Evolutionary conservation across 306 rosid genomes (phyloP).

Genomic region (Luffa acutangula): DNA sequence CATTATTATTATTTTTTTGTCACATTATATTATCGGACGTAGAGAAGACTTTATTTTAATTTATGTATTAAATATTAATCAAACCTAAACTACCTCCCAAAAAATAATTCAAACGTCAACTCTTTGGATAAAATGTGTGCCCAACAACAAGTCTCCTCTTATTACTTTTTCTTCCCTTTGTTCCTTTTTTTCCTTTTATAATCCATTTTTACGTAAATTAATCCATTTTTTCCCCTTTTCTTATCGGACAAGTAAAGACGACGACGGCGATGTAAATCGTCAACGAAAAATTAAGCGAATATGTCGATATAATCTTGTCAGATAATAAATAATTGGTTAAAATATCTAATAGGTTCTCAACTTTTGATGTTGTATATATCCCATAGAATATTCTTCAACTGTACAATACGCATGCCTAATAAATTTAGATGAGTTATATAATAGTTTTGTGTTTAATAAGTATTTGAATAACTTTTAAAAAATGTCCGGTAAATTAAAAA

Average conservation of each 20-base stretch:
- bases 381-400: no score
- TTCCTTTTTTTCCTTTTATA: not conserved
- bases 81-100: not conserved
- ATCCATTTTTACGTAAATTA: not conserved
- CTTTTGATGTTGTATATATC: no score
- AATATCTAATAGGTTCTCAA: no score
- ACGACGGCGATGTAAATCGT: no score
- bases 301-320: not conserved
- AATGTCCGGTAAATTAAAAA: no score
- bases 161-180: not conserved
- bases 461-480: no score
- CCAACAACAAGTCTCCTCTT: not conserved
- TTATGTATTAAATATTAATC: not conserved
- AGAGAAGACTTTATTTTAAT: not conserved
- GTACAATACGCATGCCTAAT: no score
- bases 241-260: not conserved
- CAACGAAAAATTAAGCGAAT: not conserved
- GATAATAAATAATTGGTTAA: no score
- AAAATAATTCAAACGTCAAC: slow-evolving; percentile 9
- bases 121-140: slow-evolving; percentile 1
- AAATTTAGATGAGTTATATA: no score
- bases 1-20: not conserved
- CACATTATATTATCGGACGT: not conserved
- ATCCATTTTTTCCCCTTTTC: not conserved
- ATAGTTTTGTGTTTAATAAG: no score